Evolutionary conservation across 345 rosid species (phyloP).

Genomic region (Populus simonii): DNA sequence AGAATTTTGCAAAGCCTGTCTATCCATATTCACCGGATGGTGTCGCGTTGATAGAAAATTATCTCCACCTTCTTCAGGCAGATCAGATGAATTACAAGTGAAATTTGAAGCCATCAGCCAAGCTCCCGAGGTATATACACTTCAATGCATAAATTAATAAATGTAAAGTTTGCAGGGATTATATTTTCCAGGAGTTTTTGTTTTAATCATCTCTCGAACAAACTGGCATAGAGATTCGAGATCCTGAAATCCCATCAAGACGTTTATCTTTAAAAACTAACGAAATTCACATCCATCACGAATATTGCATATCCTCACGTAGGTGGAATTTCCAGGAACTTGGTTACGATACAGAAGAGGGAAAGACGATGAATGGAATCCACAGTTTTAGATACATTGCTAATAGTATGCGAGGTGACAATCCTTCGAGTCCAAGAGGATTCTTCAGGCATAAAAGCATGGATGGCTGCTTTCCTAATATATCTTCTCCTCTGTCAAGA

Average conservation of each 20-base stretch:
- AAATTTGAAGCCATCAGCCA: neutral
- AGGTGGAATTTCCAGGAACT: conserved; percentile 6
- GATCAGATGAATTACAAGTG: neutral
- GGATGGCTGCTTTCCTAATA: conserved; percentile 23
- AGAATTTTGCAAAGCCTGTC: conserved; percentile 14
- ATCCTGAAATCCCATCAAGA: neutral
- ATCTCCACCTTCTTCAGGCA: neutral
- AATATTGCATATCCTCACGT: neutral
- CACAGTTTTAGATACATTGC: conserved; percentile 31
- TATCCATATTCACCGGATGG: conserved; percentile 8
- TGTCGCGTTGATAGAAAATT: neutral
- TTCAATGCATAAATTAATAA: neutral
- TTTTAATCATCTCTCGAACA: neutral
- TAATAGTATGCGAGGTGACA: conserved; percentile 12
- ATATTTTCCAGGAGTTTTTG: neutral
- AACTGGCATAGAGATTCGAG: neutral
- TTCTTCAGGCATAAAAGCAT: conserved; percentile 17
- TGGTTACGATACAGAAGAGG: conserved; percentile 22
- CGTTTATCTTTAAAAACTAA: neutral
- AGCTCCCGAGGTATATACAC: neutral
- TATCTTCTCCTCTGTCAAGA: conserved; percentile 14
- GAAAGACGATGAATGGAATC: conserved; percentile 32
- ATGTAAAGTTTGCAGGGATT: too few species aligned
- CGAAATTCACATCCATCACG: neutral
- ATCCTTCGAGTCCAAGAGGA: conserved; percentile 9